These are phyloP conservation scores for Powellomyces hirtus DNA, from an alignment of 192 early-diverging fungal species.

Conservation along the genomic window DNA sequence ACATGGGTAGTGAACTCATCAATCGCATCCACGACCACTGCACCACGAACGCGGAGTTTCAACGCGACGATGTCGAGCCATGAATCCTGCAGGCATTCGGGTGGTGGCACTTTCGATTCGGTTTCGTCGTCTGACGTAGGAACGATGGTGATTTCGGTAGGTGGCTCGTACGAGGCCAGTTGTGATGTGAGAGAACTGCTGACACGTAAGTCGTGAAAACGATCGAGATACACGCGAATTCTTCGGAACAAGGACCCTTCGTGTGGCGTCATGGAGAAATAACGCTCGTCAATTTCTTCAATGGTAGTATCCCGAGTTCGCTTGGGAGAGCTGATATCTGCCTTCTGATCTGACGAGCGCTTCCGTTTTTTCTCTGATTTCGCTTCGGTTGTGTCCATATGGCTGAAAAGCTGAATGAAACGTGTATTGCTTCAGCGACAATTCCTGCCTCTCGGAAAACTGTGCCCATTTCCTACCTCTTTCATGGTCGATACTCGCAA, in stretches of 20 bases:
- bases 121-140: neutral
- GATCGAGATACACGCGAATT: slow-evolving; percentile 32
- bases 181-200: neutral
- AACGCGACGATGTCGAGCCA: neutral
- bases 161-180: neutral
- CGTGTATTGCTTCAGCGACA: neutral
- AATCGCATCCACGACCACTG: neutral
- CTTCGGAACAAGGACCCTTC: slow-evolving; percentile 25
- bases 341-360: neutral
- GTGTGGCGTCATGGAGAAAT: slow-evolving; percentile 24
- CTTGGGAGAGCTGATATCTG: neutral
- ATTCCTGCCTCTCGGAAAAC: too few relatives aligned
- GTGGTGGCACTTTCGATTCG: neutral
- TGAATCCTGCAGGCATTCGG: neutral
- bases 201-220: slow-evolving; percentile 12
- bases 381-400: neutral
- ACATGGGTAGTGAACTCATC: slow-evolving; percentile 14
- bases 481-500: slow-evolving; percentile 46
- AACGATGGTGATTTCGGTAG: neutral
- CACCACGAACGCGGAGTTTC: slow-evolving; percentile 10
- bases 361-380: neutral
- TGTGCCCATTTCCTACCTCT: too few relatives aligned
- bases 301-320: slow-evolving; percentile 23
- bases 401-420: neutral
- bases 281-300: slow-evolving; percentile 32